phyloP scores from a whole-genome alignment of 305 asterid genomes.

The Fraxinus baroniana region DNA sequence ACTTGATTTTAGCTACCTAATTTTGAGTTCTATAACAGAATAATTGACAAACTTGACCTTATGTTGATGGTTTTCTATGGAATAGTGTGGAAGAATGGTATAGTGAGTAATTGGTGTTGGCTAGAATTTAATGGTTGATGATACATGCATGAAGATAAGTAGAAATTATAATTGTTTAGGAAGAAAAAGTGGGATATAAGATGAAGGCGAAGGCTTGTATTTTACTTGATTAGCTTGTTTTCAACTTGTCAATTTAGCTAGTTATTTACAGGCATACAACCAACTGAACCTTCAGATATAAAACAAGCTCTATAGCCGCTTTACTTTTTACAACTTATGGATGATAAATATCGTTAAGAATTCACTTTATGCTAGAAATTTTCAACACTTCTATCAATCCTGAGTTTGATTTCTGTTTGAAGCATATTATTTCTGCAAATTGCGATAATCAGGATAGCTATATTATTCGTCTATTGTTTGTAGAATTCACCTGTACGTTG shows the following conservation, averaged over 20 bases:
- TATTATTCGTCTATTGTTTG: constrained; percentile 2
- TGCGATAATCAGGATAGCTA: constrained; percentile 5
- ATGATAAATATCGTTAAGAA: not conserved
- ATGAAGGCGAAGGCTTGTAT: not conserved
- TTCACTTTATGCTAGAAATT: not conserved
- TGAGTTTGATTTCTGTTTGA: not conserved
- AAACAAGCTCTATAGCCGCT: not conserved
- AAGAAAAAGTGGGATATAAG: not conserved
- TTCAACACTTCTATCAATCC: not conserved
- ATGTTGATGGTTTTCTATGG: not conserved
- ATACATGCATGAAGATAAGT: not conserved
- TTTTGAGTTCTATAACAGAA: not conserved
- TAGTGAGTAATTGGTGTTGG: not conserved
- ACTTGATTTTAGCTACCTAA: not conserved
- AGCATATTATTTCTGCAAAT: constrained; percentile 1
- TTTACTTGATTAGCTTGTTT: not conserved
- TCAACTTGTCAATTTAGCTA: not conserved
- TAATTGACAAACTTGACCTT: not conserved
- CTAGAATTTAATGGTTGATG: not conserved
- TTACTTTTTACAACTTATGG: not conserved
- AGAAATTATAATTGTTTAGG: not conserved
- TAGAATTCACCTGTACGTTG: constrained; percentile 51
- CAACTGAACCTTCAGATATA: not conserved
- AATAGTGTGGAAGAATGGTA: not conserved
- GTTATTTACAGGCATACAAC: not conserved